phyloP scores from a whole-genome alignment of 768 basidiomycete genomes.

The Boletales sp. region DNA sequence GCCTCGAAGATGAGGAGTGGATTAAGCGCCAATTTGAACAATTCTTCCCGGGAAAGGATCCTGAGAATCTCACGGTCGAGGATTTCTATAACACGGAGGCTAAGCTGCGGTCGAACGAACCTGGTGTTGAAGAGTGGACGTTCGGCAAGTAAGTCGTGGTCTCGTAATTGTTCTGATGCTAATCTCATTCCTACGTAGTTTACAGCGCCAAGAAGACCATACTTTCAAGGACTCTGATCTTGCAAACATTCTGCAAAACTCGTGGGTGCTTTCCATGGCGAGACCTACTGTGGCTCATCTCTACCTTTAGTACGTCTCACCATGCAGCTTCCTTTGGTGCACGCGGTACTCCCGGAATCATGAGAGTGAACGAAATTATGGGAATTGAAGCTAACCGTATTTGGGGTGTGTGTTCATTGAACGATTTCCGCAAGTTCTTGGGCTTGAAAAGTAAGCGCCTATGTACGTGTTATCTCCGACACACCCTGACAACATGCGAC shows the following conservation, averaged over 20 bases:
- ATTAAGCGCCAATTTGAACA: conserved; percentile 44
- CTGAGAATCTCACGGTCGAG: conserved; percentile 41
- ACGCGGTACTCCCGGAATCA: conserved; percentile 67
- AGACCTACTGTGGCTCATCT: neutral
- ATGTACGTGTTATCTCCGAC: neutral
- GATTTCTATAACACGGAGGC: conserved; percentile 52
- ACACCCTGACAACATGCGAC: neutral
- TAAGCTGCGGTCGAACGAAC: conserved; percentile 34
- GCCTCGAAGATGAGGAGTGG: conserved; percentile 69
- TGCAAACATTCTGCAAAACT: conserved; percentile 60
- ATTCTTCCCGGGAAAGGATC: conserved; percentile 51
- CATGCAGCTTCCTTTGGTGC: conserved; percentile 75
- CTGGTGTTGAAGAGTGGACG: conserved; percentile 59
- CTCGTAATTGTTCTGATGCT: neutral
- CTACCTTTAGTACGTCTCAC: conserved; percentile 53
- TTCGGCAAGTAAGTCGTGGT: conserved; percentile 49
- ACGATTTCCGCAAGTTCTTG: conserved; percentile 81
- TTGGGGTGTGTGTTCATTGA: conserved; percentile 83
- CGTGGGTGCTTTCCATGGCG: conserved; percentile 43
- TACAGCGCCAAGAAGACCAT: conserved; percentile 56
- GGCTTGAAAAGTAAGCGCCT: conserved; percentile 63
- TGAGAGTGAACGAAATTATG: conserved; percentile 81
- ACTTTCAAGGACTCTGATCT: conserved; percentile 69
- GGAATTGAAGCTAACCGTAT: conserved; percentile 71
- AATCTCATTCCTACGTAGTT: conserved; percentile 33